phyloP scores from a whole-genome alignment of 2,329 filamentous ascomycete species.

The Xylariaceae sp. region DNA sequence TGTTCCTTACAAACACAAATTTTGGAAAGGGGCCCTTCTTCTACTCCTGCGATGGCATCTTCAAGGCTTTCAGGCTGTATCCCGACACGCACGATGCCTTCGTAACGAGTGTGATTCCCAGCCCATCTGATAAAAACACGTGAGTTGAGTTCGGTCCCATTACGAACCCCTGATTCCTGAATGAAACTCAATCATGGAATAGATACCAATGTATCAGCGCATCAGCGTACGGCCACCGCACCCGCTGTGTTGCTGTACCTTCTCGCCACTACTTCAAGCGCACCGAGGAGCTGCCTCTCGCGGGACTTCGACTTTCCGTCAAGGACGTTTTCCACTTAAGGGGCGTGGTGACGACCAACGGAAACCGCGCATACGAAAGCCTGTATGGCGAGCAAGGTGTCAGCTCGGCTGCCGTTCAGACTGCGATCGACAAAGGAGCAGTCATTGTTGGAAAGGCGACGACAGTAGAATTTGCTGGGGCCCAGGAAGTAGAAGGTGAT shows the following conservation, averaged over 20 bases:
- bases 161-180: too few relatives aligned
- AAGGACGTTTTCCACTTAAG: conserved; percentile 8
- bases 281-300: conserved; percentile 1
- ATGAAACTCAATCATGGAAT: too few relatives aligned
- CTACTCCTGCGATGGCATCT: too few relatives aligned
- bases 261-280: not conserved
- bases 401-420: conserved; percentile 1
- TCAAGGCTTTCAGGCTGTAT: too few relatives aligned
- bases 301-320: conserved; percentile 2
- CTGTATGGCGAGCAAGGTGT: not conserved
- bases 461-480: conserved; percentile 3
- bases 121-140: too few relatives aligned
- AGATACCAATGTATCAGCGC: conserved; percentile 4
- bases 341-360: not conserved
- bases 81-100: too few relatives aligned
- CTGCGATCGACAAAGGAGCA: not conserved
- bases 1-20: too few relatives aligned
- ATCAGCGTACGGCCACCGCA: not conserved
- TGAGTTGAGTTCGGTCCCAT: too few relatives aligned
- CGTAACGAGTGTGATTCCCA: too few relatives aligned
- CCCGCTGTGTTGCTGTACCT: conserved; percentile 3
- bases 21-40: too few relatives aligned
- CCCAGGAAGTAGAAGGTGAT: conserved; percentile 4
- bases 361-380: conserved; percentile 4
- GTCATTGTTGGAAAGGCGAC: conserved; percentile 5